Base-by-base conservation (phyloP, 75 land plant genomes). In the Pinus albicaulis region DNA sequence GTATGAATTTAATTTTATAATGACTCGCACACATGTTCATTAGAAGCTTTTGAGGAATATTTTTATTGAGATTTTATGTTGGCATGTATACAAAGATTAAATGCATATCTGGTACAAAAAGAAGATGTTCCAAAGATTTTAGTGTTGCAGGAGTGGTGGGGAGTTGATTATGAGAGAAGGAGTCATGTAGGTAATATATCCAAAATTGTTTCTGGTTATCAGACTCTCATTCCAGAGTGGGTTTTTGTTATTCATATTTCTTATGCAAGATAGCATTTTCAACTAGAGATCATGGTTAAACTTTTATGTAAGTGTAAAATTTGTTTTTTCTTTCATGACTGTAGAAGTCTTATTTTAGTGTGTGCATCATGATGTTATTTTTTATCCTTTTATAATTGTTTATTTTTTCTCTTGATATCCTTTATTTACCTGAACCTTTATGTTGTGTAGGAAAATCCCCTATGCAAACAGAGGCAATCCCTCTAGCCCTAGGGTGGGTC, bases 71-170 rank as follows among this genome's bases (percentile, higher is more conserved):
- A 17, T 66, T 63, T 19, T 48, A 4, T 76, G 7, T 16, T 74
- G 56, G 23, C 20, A 19, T 10, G 19, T 48, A 56, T 64, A 17
- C 80, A 94, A 95, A 56, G 61, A 24, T 96, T 96, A 79, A 98
- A 94, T 87, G 94, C 91, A 5, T 96, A 96, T 76, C 94, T 96
- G 70, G 83, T 88, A 69, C 98, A 97, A 13, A 91, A 88, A 78
- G 95, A 87, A 74, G 79, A 86, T 82, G 94, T 91, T 41, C 98
- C 98, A 25, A 98, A 94, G 15, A 88, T 96, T 71, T 92, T 96
- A 28, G 98, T 96, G 76, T 76, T 96, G 68, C 98, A 96, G 74
- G 99, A 96, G 77, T 94, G 98, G 99, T 96, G 99, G 99, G 99
- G 99, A 55, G 95, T 96, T 68, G 98, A 96, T 71, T 96, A 71